Base-by-base conservation (phyloP, 225 moss, liverwort and hornwort species). In the Antitrichia curtipendula region DNA sequence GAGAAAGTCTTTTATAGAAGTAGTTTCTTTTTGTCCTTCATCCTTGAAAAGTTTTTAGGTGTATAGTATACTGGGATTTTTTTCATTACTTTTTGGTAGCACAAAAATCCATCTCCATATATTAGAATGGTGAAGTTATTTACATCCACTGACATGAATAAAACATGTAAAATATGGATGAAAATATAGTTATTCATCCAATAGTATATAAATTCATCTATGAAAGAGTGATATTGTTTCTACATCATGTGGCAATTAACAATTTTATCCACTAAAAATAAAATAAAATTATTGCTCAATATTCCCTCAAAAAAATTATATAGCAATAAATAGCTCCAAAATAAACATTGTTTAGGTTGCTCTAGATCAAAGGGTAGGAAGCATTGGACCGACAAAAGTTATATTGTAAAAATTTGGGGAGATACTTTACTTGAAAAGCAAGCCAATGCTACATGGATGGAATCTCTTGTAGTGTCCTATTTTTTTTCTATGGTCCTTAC, bases 251-350 rank as follows among this genome's bases (percentile, higher is more conserved):
- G 27, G 5, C 9, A 71, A 43, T 71, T 43, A 24, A 71, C 4
- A 2, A 41, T 15, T 24, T 43, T 15, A 71, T 43, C 43, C 27
- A 43, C 9, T 41, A 9, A 43, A 41, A 71, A 8, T 25, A 71
- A 1, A 5, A 0, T 1, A 27, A 27, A 43, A 5, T 16, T 3
- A 0, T 1, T n/a, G n/a, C 45, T 24, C 8, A 13, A 13, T 69
- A 24, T 24, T 24, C 2, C 8, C 2, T 69, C 2, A 13, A 2
- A 23, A n/a, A 23, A 38, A 13, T 4, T 20, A 12, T 12, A n/a
- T 66, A 22, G 23, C 8, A 14, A 8, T 24, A 25, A 24, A 69
- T 40, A 40, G 8, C 2, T 3, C 7, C 8, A 4, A 22, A 8
- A 40, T 40, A 5, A 69, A 14, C 14, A 14, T 69, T 69, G 0